These are phyloP conservation scores for Clarireedia hainanense DNA, from an alignment of 2,329 filamentous ascomycete species.

Conservation along the genomic window DNA sequence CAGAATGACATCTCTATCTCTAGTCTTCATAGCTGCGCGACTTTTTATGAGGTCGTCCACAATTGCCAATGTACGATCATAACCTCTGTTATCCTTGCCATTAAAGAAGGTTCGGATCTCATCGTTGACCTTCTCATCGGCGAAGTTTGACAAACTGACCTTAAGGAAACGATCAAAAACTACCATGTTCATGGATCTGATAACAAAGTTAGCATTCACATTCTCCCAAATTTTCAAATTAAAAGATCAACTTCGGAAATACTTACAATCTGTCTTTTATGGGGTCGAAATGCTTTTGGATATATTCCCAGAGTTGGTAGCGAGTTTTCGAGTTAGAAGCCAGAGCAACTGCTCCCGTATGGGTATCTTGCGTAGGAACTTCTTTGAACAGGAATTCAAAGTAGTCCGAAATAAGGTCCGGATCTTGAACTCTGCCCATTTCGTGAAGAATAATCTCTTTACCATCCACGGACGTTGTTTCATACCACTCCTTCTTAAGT, in stretches of 20 bases:
- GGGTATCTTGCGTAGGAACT: constrained; percentile 82
- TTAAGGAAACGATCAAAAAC: constrained; percentile 85
- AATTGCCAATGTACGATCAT: constrained; percentile 78
- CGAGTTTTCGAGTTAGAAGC: constrained; percentile 67
- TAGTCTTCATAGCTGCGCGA: constrained; percentile 71
- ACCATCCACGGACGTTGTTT: constrained; percentile 78
- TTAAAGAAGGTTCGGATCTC: constrained; percentile 83
- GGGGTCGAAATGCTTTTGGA: constrained; percentile 74
- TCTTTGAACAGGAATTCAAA: constrained; percentile 71
- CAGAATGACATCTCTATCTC: constrained; percentile 64
- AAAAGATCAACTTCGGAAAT: not conserved
- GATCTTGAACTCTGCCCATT: constrained; percentile 61
- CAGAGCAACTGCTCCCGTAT: constrained; percentile 68
- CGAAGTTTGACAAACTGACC: constrained; percentile 69
- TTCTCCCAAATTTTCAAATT: not conserved
- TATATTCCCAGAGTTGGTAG: constrained; percentile 73
- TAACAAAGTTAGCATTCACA: not conserved
- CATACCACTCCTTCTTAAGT: constrained; percentile 78
- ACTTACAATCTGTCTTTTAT: constrained; percentile 56
- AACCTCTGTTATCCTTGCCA: constrained; percentile 76
- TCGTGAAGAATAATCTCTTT: constrained; percentile 77
- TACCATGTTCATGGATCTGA: constrained; percentile 63
- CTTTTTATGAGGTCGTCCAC: constrained; percentile 80
- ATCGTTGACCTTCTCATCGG: constrained; percentile 57
- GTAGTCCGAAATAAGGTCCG: constrained; percentile 59